A percentile compares a stretch with the other conserved stretches of the same genome.
Conservation (phyloP, 108 stramenopile genomes). For the Chaetoceros muelleri region DNA sequence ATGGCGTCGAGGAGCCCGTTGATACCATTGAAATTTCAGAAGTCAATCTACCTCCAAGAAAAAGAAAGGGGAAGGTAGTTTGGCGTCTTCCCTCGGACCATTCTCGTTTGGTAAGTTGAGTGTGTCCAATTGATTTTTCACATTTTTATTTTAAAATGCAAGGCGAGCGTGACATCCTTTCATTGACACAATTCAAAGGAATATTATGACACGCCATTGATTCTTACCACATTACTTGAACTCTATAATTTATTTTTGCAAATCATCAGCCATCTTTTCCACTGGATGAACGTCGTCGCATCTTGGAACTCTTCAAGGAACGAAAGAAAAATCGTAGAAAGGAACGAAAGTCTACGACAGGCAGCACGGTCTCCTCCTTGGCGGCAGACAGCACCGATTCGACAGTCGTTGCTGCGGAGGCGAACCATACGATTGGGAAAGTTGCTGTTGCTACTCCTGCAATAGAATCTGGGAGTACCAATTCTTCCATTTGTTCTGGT, state of each 20-base stretch:
- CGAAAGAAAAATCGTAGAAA: slow-evolving; percentile 58
- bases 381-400: background rate
- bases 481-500: background rate
- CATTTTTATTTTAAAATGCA: background rate
- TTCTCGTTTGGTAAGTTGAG: background rate
- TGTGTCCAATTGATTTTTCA: background rate
- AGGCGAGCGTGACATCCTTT: no score
- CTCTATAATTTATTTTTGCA: background rate
- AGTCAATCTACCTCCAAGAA: slow-evolving; percentile 51
- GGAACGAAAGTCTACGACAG: slow-evolving; percentile 14
- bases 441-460: no score
- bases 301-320: slow-evolving; percentile 66
- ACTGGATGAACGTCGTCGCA: slow-evolving; percentile 52
- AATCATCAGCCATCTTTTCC: slow-evolving; percentile 51
- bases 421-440: background rate
- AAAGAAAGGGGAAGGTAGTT: slow-evolving; percentile 48
- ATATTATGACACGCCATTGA: no score
- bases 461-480: no score
- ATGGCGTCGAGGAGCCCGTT: slow-evolving; percentile 45
- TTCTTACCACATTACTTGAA: no score
- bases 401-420: background rate
- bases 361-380: background rate
- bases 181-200: no score
- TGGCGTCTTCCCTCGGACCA: slow-evolving; percentile 48
- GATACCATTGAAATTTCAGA: slow-evolving; percentile 42